These are phyloP conservation scores for Backusella circina DNA, from an alignment of 192 early-diverging fungal species.

Conservation along the genomic window DNA sequence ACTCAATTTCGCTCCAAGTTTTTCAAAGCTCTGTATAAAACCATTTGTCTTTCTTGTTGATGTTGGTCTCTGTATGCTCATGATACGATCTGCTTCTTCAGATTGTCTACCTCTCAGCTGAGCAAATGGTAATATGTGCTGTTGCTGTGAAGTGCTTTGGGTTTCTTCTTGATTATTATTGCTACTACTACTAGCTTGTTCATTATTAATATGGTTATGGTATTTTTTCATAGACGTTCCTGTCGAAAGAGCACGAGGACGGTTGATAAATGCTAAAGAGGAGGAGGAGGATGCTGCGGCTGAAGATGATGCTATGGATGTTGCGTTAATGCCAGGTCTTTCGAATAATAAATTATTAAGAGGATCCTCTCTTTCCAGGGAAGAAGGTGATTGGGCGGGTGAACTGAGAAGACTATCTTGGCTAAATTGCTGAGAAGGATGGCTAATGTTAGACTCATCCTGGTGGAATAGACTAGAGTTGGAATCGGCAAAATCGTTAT, in stretches of 20 bases:
- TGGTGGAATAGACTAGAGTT: not conserved
- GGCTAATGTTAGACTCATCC: not conserved
- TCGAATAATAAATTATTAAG: not conserved
- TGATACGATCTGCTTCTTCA: not conserved
- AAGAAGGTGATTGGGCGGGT: not conserved
- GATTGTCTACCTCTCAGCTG: not conserved
- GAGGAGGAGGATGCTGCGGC: not conserved
- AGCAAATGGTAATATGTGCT: not conserved
- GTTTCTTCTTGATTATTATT: not conserved
- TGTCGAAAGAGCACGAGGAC: not conserved
- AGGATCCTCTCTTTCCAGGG: not conserved
- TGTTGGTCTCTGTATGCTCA: not conserved
- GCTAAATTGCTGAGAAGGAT: not conserved
- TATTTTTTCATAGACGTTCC: not conserved
- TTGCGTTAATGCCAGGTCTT: not conserved
- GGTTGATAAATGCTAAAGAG: not conserved
- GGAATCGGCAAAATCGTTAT: not conserved
- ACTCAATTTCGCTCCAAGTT: not conserved
- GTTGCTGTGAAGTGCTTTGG: not conserved
- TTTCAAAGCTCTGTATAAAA: slow-evolving; percentile 1
- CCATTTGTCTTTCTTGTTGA: not conserved
- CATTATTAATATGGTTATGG: not conserved
- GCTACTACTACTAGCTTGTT: not conserved
- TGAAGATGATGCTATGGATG: not conserved
- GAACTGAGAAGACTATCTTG: not conserved